Conservation (phyloP, 768 basidiomycete genomes). For the Gymnopilus junonius region DNA sequence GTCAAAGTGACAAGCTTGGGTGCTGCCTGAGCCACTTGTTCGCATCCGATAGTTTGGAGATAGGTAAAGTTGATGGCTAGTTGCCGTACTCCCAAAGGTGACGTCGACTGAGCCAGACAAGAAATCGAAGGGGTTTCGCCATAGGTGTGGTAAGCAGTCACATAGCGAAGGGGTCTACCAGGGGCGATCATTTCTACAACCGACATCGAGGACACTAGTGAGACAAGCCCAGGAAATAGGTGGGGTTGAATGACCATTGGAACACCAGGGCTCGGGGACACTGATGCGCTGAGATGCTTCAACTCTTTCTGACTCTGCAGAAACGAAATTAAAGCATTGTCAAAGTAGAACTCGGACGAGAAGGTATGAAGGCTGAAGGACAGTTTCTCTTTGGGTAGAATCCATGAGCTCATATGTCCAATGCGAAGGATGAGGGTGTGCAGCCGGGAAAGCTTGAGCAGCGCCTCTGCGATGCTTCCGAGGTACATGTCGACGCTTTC, state of each 20-base stretch:
- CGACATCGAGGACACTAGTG: constrained; percentile 23
- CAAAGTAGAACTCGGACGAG: constrained; percentile 20
- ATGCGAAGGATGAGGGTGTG: constrained; percentile 26
- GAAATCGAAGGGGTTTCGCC: constrained; percentile 15
- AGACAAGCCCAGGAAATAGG: constrained; percentile 19
- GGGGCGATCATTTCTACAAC: constrained; percentile 23
- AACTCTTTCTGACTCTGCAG: constrained; percentile 19
- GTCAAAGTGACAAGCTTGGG: constrained; percentile 20
- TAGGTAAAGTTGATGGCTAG: constrained; percentile 23
- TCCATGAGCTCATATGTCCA: constrained; percentile 24
- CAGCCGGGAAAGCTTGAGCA: constrained; percentile 24
- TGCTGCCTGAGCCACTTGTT: constrained; percentile 16
- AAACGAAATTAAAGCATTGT: constrained; percentile 19
- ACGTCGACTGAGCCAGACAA: constrained; percentile 20
- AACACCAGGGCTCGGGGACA: background rate
- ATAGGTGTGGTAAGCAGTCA: constrained; percentile 13
- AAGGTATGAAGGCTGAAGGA: constrained; percentile 27
- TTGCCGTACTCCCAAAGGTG: constrained; percentile 21
- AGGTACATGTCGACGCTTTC: constrained; percentile 25
- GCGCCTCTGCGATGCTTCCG: constrained; percentile 25
- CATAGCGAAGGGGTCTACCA: constrained; percentile 22
- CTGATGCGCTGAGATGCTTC: constrained; percentile 14
- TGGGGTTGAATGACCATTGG: constrained; percentile 4
- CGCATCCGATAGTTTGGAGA: constrained; percentile 15
- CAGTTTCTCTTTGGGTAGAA: constrained; percentile 22